phyloP scores from a whole-genome alignment of 805 yeast species.

The Starmera caribaea region DNA sequence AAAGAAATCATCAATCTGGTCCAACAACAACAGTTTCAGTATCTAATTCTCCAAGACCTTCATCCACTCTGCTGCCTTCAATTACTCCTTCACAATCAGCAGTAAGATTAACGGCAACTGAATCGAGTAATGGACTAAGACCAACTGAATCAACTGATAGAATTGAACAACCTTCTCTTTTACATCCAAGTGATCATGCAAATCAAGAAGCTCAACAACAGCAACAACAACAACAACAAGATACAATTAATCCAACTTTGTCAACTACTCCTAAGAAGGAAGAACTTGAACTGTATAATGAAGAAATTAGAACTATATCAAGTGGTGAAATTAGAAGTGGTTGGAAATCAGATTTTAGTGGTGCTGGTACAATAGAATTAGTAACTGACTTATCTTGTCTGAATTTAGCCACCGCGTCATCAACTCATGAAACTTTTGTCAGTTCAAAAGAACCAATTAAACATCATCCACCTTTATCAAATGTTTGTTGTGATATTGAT shows the following conservation, averaged over 20 bases:
- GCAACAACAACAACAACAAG: constrained; percentile 17
- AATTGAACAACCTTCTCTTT: constrained; percentile 1
- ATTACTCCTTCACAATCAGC: constrained; percentile 12
- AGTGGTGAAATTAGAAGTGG: constrained; percentile 82
- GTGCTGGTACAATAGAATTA: constrained; percentile 70
- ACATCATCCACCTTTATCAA: constrained; percentile 22
- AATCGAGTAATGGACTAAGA: not conserved
- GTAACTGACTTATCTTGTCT: constrained; percentile 61
- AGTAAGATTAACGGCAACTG: not conserved
- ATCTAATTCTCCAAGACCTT: constrained; percentile 16
- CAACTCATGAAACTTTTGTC: constrained; percentile 33
- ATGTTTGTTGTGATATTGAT: constrained; percentile 68
- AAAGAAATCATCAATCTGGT: constrained; percentile 29
- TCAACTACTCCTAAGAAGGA: constrained; percentile 10
- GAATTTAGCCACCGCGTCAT: constrained; percentile 44
- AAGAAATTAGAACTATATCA: constrained; percentile 65
- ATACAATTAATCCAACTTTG: constrained; percentile 8
- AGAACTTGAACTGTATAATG: constrained; percentile 42
- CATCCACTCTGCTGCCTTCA: not conserved
- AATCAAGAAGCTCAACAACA: constrained; percentile 21
- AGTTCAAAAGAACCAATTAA: constrained; percentile 31
- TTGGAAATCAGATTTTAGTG: constrained; percentile 89
- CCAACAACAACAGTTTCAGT: constrained; percentile 27
- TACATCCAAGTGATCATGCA: constrained; percentile 23
- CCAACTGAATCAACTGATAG: constrained; percentile 8